Conservation (phyloP, 1,284 basidiomycete genomes). For the Fereydounia khargensis region DNA sequence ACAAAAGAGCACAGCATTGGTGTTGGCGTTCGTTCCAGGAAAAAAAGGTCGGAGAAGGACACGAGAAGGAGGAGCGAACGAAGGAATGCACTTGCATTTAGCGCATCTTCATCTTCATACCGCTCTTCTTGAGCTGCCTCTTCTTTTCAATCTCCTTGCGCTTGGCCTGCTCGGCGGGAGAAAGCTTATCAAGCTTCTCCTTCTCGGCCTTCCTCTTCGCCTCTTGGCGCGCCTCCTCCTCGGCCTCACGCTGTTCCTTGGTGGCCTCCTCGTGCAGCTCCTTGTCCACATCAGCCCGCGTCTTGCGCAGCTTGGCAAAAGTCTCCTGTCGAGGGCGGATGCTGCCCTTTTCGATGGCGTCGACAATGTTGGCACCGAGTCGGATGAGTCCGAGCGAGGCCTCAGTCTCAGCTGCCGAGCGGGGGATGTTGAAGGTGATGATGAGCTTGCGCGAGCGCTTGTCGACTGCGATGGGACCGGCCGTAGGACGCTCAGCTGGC, state of each 20-base stretch:
- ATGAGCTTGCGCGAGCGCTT: slow-evolving; percentile 37
- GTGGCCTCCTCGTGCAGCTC: slow-evolving; percentile 32
- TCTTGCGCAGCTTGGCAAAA: slow-evolving; percentile 38
- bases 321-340: slow-evolving; percentile 35
- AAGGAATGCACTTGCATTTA: no score
- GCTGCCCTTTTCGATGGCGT: slow-evolving; percentile 40
- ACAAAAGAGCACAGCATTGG: no score
- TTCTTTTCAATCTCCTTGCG: slow-evolving; percentile 51
- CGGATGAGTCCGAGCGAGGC: slow-evolving; percentile 37
- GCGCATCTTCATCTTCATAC: slow-evolving; percentile 12
- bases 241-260: slow-evolving; percentile 39
- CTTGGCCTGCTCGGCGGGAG: slow-evolving; percentile 52
- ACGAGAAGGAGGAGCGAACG: no score
- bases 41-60: no score
- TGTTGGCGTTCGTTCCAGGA: no score
- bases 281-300: slow-evolving; percentile 39
- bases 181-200: slow-evolving; percentile 48
- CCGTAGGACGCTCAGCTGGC: slow-evolving; percentile 28
- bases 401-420: slow-evolving; percentile 10
- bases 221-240: slow-evolving; percentile 40
- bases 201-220: slow-evolving; percentile 45
- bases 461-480: slow-evolving; percentile 16
- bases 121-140: slow-evolving; percentile 42
- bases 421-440: slow-evolving; percentile 43
- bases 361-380: slow-evolving; percentile 46